phyloP scores from a whole-genome alignment of 306 rosid genomes.

The Cicer arietinum region DNA sequence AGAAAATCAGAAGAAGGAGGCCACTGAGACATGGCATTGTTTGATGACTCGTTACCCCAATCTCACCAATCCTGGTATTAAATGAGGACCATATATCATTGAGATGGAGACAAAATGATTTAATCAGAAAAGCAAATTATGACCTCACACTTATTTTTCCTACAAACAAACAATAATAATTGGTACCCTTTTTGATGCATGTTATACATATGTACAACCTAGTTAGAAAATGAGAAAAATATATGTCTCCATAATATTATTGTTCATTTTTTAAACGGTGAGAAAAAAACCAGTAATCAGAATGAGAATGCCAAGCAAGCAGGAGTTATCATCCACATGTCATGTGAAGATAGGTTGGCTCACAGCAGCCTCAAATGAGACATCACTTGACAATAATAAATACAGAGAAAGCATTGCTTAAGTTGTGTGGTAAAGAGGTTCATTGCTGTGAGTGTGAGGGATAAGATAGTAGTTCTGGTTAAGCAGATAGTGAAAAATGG shows the following conservation, averaged over 20 bases:
- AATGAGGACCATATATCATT: slow-evolving; percentile 61
- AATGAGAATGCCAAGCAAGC: slow-evolving; percentile 52
- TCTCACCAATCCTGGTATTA: slow-evolving; percentile 46
- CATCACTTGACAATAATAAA: slow-evolving; percentile 71
- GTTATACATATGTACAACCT: neutral
- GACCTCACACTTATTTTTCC: slow-evolving; percentile 51
- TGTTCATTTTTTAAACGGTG: slow-evolving; percentile 54
- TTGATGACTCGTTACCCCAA: slow-evolving; percentile 41
- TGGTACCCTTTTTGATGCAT: neutral
- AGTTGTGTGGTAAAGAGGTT: slow-evolving; percentile 63
- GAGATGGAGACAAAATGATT: slow-evolving; percentile 41
- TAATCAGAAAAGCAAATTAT: slow-evolving; percentile 41
- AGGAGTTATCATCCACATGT: slow-evolving; percentile 69
- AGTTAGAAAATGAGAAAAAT: neutral
- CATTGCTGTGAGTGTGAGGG: slow-evolving; percentile 45
- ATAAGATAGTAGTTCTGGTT: slow-evolving; percentile 58
- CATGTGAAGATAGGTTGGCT: slow-evolving; percentile 45
- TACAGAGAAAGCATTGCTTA: slow-evolving; percentile 42
- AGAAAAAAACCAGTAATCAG: slow-evolving; percentile 47
- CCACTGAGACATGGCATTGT: slow-evolving; percentile 30
- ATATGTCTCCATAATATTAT: neutral
- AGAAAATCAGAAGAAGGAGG: no score
- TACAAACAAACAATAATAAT: neutral
- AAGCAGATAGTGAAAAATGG: slow-evolving; percentile 34
- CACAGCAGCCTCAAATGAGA: slow-evolving; percentile 71